Base-by-base conservation (phyloP, 306 rosid species). In the Purshia tridentata region DNA sequence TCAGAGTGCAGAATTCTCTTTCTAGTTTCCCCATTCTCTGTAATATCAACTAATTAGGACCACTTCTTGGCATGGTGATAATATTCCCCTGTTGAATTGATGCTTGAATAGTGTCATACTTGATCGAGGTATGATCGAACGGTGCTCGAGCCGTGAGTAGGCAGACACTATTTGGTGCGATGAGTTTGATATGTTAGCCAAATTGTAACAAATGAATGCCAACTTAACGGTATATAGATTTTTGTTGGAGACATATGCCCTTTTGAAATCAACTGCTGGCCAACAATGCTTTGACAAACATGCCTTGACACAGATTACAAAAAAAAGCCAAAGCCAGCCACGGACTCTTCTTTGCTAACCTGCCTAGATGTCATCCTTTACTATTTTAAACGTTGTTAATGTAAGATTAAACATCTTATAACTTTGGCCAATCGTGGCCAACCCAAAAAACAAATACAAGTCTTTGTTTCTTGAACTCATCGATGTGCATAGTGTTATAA, bases 151-250 rank as follows among this genome's bases (percentile, higher is more conserved):
- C n/a, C 44, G 0, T 7, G 6, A 4, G 74, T 4, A 40, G 59
- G 62, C 62, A 50, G 35, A 52, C 50, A 45, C 12, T 4, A 57
- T 20, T 13, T 70, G 54, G 67, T 56, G 55, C 66, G 75, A 71
- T 44, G 50, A 71, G 66, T 55, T 56, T 44, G 66, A 44, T 71
- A 66, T 45, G 54, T 23, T 8, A 13, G 22, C 22, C 55, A 4
- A 35, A 50, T 10, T 22, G 8, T 65, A 22, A 55, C 18, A 50
- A 15, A 50, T 50, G 35, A 49, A 11, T 19, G 39, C 50, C 53
- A n/a, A 9, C 37, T 45, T 7, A 9, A 9, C 16, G 18, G 15
- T 58, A 6, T 58, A 13, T 58, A 3, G 29, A 53, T 42, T 22
- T n/a, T 19, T 18, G 52, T 51, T 40, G 6, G 16, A 9, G 11